phyloP scores from a whole-genome alignment of 192 early-diverging fungal genomes.

The Coemansia sp. region DNA sequence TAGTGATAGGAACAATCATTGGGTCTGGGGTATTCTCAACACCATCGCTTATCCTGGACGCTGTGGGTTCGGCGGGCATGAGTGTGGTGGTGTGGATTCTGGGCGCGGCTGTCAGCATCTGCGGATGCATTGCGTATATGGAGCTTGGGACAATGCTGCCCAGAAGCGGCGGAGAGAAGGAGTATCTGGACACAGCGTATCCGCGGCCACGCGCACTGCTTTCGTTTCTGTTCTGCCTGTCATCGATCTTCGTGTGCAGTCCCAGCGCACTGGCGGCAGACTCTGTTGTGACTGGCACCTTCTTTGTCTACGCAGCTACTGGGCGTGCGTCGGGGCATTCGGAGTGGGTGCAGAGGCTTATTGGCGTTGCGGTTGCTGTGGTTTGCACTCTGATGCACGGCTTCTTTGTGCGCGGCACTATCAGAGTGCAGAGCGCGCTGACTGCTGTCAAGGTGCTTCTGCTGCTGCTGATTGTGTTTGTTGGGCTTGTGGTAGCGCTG shows the following conservation, averaged over 20 bases:
- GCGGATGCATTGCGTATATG: conserved; percentile 50
- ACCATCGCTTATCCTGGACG: conserved; percentile 37
- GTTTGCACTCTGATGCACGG: conserved; percentile 33
- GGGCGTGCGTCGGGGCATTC: conserved; percentile 19
- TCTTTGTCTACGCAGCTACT: conserved; percentile 40
- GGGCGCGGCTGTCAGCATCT: conserved; percentile 41
- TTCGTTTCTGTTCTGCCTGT: conserved; percentile 52
- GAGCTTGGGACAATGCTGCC: conserved; percentile 60
- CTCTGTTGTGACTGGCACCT: conserved; percentile 46
- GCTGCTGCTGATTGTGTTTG: conserved; percentile 43
- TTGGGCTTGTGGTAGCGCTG: conserved; percentile 16
- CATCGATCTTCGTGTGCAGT: conserved; percentile 33
- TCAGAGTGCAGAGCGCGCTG: conserved; percentile 40
- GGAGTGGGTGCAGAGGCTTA: conserved; percentile 43
- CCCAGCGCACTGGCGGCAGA: conserved; percentile 48
- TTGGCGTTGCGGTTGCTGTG: conserved; percentile 36
- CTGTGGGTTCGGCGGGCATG: conserved; percentile 47
- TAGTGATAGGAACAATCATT: conserved; percentile 54
- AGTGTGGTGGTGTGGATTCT: conserved; percentile 49
- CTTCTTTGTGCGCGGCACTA: conserved; percentile 26
- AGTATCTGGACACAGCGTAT: conserved; percentile 60
- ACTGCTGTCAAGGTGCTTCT: conserved; percentile 53
- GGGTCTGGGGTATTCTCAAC: conserved; percentile 55
- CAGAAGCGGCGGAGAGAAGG: conserved; percentile 63
- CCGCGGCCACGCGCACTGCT: conserved; percentile 54